Evolutionary conservation across 2,329 filamentous ascomycete genomes (phyloP).

Genomic region (Cadophora luteo-olivacea): DNA sequence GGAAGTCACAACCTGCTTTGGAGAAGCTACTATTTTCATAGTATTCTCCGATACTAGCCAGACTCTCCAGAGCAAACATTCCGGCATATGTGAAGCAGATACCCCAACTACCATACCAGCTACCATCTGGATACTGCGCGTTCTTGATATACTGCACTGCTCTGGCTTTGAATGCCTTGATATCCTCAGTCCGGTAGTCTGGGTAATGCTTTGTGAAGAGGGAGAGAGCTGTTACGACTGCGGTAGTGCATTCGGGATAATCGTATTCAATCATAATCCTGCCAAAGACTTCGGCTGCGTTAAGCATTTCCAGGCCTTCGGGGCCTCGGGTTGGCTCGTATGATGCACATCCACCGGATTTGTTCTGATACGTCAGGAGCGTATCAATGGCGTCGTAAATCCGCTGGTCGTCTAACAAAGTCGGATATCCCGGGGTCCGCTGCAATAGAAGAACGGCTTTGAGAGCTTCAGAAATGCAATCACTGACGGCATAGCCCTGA

Average conservation of each 20-base stretch:
- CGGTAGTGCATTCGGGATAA: conserved; percentile 97
- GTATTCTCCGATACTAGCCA: conserved; percentile 81
- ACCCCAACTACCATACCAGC: conserved; percentile 97
- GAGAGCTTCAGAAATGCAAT: conserved; percentile 90
- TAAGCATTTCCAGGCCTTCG: conserved; percentile 80
- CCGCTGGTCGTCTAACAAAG: conserved; percentile 75
- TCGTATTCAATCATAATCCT: conserved; percentile 99
- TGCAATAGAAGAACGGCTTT: conserved; percentile 89
- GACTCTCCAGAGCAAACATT: conserved; percentile 93
- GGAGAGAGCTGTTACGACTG: conserved; percentile 85
- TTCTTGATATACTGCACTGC: conserved; percentile 85
- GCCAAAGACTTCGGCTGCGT: conserved; percentile 95
- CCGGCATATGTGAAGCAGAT: conserved; percentile 98
- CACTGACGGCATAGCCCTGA: conserved; percentile 94
- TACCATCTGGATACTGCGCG: conserved; percentile 80
- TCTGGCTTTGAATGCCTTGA: conserved; percentile 72
- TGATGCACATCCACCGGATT: conserved; percentile 83
- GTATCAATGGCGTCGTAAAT: conserved; percentile 91
- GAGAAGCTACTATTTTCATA: conserved; percentile 76
- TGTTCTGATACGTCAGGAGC: conserved; percentile 88
- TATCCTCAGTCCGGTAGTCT: conserved; percentile 77
- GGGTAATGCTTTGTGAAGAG: conserved; percentile 85
- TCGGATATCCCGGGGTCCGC: conserved; percentile 75
- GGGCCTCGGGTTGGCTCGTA: conserved; percentile 87
- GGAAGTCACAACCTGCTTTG: conserved; percentile 81